Conservation (phyloP, 2,329 filamentous ascomycete genomes). For the Claviceps sp. region DNA sequence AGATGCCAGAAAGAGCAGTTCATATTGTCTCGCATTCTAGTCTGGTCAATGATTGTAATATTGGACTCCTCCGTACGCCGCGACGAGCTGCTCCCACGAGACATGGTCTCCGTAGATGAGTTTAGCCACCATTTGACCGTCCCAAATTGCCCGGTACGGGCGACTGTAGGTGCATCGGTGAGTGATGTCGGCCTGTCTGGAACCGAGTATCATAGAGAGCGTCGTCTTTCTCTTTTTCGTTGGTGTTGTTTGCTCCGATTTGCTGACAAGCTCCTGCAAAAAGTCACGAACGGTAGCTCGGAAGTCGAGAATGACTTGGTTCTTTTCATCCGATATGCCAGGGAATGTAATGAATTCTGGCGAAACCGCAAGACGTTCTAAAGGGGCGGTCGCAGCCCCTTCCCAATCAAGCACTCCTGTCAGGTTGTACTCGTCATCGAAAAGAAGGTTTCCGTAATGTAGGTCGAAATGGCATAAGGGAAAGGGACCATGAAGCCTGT, state of each 20-base stretch:
- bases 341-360: slow-evolving; percentile 7
- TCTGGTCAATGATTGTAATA: not conserved
- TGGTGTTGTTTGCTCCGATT: not conserved
- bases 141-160: slow-evolving; percentile 3
- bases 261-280: slow-evolving; percentile 4
- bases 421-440: slow-evolving; percentile 4
- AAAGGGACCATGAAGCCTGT: slow-evolving; percentile 5
- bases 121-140: slow-evolving; percentile 3
- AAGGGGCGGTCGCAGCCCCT: not conserved
- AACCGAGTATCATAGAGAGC: slow-evolving; percentile 5
- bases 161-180: slow-evolving; percentile 5
- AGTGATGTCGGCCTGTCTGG: slow-evolving; percentile 4
- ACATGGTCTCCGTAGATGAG: slow-evolving; percentile 2
- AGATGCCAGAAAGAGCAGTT: too few species aligned
- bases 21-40: too few species aligned
- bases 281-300: not conserved
- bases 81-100: slow-evolving; percentile 4
- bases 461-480: slow-evolving; percentile 6
- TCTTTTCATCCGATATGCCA: not conserved
- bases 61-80: slow-evolving; percentile 1
- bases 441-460: slow-evolving; percentile 6
- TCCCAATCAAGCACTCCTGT: slow-evolving; percentile 3
- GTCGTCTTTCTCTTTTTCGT: not conserved
- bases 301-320: slow-evolving; percentile 4
- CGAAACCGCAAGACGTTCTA: slow-evolving; percentile 5